Evolutionary conservation across 208 protist species (phyloP), one percentile per base, ranked within the genome.

Genomic region (Leishmania aethiopica): DNA sequence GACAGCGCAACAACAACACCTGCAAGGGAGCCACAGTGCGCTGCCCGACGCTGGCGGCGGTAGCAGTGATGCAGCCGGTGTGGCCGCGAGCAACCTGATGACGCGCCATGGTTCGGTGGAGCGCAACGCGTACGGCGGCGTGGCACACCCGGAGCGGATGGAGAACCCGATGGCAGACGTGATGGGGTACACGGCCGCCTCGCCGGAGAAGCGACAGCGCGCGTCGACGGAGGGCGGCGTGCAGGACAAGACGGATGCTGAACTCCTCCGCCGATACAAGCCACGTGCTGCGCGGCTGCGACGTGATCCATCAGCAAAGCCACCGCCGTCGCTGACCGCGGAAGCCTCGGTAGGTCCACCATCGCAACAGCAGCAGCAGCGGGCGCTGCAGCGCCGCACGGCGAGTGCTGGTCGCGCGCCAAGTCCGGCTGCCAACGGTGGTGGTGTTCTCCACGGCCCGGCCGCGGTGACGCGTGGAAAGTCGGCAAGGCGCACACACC

Each of bases 231-330:
- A 53, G 4, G 59, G 42, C 19, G n/a, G 25, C 32, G 28, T 2
- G 8, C 32, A 32, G 17, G 45, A 59, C 42, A 51, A 73, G 17
- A 55, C 53, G 7, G 81, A 75, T 11, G 42, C 79, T 40, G 86
- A 83, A 13, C 69, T 86, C 47, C 80, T 88, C 22, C 42, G 71
- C 4, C 86, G 67, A 40, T 91, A 91, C 74, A 84, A 79, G 64
- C 88, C 84, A 55, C 78, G 74, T 45, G 78, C 53, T 32, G 37
- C 25, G 32, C 47, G 67, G n/a, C 40, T 45, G 22, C 74, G 70
- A 28, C 55, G 77, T 45, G 42, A 69, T n/a, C 62, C 35, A 66
- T 60, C 60, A 32, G 55, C 59, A 37, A 66, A 66, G 59, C 76
- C 35, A 45, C 57, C 49, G 11, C 75, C 22, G 25, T 47, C 35